Conservation (phyloP, 2,329 filamentous ascomycete genomes). For the Phoma sp. region DNA sequence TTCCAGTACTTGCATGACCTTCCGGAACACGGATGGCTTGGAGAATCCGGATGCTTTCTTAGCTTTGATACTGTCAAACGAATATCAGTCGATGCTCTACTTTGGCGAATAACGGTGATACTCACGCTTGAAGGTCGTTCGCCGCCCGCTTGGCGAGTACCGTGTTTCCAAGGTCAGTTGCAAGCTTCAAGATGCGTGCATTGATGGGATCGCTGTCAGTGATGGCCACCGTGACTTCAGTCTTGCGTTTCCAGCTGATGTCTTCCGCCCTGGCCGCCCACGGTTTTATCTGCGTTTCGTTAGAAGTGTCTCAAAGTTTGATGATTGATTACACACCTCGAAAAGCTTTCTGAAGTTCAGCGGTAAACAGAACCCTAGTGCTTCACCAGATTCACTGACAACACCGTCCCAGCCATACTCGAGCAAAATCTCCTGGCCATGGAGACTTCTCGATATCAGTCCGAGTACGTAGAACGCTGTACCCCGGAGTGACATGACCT, state of each 20-base stretch:
- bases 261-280: conserved; percentile 43
- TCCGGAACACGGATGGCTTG: conserved; percentile 79
- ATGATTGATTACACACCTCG: conserved; percentile 58
- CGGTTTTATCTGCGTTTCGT: conserved; percentile 45
- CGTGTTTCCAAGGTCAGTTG: conserved; percentile 90
- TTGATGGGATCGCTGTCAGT: conserved; percentile 68
- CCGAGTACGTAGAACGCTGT: conserved; percentile 97
- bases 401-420: conserved; percentile 94
- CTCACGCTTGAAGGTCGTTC: conserved; percentile 72
- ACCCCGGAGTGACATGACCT: conserved; percentile 90
- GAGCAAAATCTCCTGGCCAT: conserved; percentile 88
- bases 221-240: conserved; percentile 61
- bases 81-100: conserved; percentile 21
- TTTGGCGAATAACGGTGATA: conserved; percentile 11
- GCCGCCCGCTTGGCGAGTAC: conserved; percentile 89
- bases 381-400: conserved; percentile 80
- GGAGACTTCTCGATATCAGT: conserved; percentile 86
- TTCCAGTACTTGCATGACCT: conserved; percentile 84
- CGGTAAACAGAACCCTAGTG: conserved; percentile 87
- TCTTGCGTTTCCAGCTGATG: conserved; percentile 41
- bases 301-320: conserved; percentile 17
- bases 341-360: conserved; percentile 79
- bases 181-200: conserved; percentile 79
- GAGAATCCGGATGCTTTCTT: conserved; percentile 78
- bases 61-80: conserved; percentile 68